Base-by-base conservation (phyloP, 2,329 filamentous ascomycete species). In the Elsinoe fawcettii region DNA sequence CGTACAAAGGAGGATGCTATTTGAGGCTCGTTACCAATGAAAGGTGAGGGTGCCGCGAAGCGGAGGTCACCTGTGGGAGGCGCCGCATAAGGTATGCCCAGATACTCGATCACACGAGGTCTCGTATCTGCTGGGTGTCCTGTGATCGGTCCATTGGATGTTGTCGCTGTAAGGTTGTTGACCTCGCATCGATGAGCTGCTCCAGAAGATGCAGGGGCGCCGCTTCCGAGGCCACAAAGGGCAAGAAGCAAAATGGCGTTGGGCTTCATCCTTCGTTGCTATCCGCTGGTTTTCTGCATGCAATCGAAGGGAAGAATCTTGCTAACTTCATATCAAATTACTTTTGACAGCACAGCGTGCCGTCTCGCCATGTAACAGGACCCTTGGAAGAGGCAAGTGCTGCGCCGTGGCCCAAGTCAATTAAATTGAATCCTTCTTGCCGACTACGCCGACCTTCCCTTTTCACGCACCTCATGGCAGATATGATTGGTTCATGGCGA, bases 81-180 rank as follows among this genome's bases (percentile, higher is more conserved):
- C 57, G 64, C 60, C 1, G 67, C 69, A 57, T 67, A 71, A 22
- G 65, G 65, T 32, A 70, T 67, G 27, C 68, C 68, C 32, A 70
- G 55, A 41, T 69, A 69, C 34, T 69, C 67, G 65, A 66, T 43
- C 23, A 55, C 53, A n/a, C 37, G 20, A 30, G 53, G 53, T 22
- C 27, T 43, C 11, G n/a, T 36, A 2, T 61, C 60, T 4, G 68
- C 66, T 44, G 55, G 49, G 46, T 71, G 69, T 9, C 70, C 70
- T 39, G 67, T 60, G 32, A 71, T 63, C 1, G 58, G 61, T 11
- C 70, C 70, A 58, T 66, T 70, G 18, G 63, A 66, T 22, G 69
- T 70, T 23, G 62, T 60, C 14, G 67, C 65, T 16, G 57, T 55
- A 6, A 51, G 4, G 5, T 25, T 25, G 20, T 14, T 20, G 22